Percentiles rank a stretch among this genome's conserved stretches.
Evolutionary conservation across 2,329 filamentous ascomycete genomes (phyloP).

Genomic region (Massarina eburnea): DNA sequence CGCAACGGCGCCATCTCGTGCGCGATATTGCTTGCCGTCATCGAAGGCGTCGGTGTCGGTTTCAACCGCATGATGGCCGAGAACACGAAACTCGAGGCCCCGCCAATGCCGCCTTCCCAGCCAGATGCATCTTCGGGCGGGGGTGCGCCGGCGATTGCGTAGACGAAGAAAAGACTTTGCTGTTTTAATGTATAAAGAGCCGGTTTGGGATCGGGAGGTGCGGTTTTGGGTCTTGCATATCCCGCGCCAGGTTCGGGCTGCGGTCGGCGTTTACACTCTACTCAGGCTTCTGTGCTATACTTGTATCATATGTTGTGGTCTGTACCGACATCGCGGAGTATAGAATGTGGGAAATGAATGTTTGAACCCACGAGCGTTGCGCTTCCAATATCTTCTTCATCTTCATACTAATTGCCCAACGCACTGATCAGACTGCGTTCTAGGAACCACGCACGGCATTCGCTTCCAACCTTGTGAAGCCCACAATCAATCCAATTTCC

Average conservation of each 20-base stretch:
- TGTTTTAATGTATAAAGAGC: slow-evolving; percentile 22
- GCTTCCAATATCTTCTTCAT: too few relatives aligned
- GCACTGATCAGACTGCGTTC: too few relatives aligned
- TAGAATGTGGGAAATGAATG: slow-evolving; percentile 6
- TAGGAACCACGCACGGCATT: too few relatives aligned
- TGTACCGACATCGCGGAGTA: slow-evolving; percentile 32
- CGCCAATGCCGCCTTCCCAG: slow-evolving; percentile 47
- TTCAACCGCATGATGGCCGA: slow-evolving; percentile 94
- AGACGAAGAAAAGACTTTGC: slow-evolving; percentile 18
- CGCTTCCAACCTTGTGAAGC: too few relatives aligned
- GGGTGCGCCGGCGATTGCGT: slow-evolving; percentile 27
- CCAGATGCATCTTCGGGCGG: slow-evolving; percentile 19
- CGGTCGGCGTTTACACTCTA: slow-evolving; percentile 40
- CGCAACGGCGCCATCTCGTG: slow-evolving; percentile 96
- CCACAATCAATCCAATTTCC: too few relatives aligned
- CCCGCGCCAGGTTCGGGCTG: slow-evolving; percentile 25
- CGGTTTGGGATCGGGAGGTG: slow-evolving; percentile 17
- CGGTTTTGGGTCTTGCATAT: slow-evolving; percentile 33
- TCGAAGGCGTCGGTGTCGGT: slow-evolving; percentile 95
- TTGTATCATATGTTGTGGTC: slow-evolving; percentile 35
- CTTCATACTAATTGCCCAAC: too few relatives aligned
- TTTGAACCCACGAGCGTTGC: too few relatives aligned
- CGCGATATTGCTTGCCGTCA: slow-evolving; percentile 89
- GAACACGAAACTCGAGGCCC: slow-evolving; percentile 74
- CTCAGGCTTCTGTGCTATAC: slow-evolving; percentile 38